phyloP scores from a whole-genome alignment of 345 rosid species.

The Salix viminalis region DNA sequence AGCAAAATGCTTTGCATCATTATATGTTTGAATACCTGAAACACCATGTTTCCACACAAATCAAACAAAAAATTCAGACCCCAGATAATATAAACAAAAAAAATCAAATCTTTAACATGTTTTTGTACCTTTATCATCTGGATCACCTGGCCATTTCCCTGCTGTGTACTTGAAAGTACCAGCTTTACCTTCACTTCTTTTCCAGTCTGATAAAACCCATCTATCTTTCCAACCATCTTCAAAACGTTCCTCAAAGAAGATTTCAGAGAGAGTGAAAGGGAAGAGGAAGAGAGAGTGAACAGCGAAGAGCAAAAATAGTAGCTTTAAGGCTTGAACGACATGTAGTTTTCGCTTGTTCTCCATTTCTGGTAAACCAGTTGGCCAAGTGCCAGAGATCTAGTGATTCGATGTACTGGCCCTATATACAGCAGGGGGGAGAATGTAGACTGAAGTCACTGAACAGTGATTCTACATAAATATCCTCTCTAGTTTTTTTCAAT shows the following conservation, averaged over 20 bases:
- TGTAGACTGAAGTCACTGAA: neutral
- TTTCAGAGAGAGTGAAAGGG: neutral
- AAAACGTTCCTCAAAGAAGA: slow-evolving; percentile 5
- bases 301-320: neutral
- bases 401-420: neutral
- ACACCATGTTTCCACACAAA: slow-evolving; percentile 9
- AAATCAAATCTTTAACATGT: neutral
- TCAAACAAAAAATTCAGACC: neutral
- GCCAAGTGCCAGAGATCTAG: neutral
- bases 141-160: slow-evolving; percentile 20
- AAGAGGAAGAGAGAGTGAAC: slow-evolving; percentile 1
- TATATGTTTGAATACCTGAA: slow-evolving; percentile 75
- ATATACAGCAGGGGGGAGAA: neutral
- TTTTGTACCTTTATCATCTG: slow-evolving; percentile 21
- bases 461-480: neutral
- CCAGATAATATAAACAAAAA: neutral
- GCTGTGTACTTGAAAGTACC: slow-evolving; percentile 21
- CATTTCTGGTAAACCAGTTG: slow-evolving; percentile 5
- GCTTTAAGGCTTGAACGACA: neutral
- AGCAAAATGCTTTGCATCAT: slow-evolving; percentile 80
- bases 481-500: neutral
- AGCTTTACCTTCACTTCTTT: slow-evolving; percentile 20
- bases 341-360: neutral
- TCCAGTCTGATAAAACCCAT: slow-evolving; percentile 52
- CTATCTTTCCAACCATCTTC: slow-evolving; percentile 89